These are phyloP conservation scores for Arabis alpina DNA, from an alignment of 345 rosid genomes.

Conservation along the genomic window DNA sequence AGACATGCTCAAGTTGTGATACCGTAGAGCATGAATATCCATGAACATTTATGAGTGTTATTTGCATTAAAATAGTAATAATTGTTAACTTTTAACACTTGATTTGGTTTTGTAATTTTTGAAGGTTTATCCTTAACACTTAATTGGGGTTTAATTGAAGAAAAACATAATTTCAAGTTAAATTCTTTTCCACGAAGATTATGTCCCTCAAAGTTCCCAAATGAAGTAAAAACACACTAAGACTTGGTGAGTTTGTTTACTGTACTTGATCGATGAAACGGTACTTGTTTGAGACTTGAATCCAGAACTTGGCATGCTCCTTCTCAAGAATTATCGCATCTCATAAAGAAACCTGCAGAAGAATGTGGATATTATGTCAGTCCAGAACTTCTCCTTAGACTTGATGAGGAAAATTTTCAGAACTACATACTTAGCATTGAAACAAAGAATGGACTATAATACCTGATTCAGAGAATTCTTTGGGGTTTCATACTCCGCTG, in stretches of 20 bases:
- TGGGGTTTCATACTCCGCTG: conserved; percentile 87
- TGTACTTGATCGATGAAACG: conserved; percentile 93
- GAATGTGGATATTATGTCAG: not conserved
- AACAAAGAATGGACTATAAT: conserved; percentile 16
- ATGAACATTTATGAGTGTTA: too few relatives aligned
- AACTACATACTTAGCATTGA: not conserved
- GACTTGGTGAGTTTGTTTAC: not conserved
- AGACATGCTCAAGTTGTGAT: too few relatives aligned
- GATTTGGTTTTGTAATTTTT: too few relatives aligned
- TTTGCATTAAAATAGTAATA: too few relatives aligned
- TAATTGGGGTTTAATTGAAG: too few relatives aligned
- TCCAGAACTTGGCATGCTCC: conserved; percentile 81
- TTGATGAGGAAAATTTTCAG: not conserved
- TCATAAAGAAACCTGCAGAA: conserved; percentile 85
- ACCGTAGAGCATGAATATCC: too few relatives aligned
- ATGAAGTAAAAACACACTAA: not conserved
- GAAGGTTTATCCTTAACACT: too few relatives aligned
- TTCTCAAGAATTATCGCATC: conserved; percentile 84
- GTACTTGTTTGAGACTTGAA: conserved; percentile 79
- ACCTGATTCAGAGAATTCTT: conserved; percentile 93
- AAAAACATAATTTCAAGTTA: conserved; percentile 85
- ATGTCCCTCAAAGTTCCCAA: conserved; percentile 59
- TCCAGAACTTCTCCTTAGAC: conserved; percentile 9
- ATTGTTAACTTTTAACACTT: too few relatives aligned
- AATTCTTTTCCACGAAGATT: conserved; percentile 80